Base-by-base conservation (phyloP, 805 yeast species). In the Saturnispora bothae region DNA sequence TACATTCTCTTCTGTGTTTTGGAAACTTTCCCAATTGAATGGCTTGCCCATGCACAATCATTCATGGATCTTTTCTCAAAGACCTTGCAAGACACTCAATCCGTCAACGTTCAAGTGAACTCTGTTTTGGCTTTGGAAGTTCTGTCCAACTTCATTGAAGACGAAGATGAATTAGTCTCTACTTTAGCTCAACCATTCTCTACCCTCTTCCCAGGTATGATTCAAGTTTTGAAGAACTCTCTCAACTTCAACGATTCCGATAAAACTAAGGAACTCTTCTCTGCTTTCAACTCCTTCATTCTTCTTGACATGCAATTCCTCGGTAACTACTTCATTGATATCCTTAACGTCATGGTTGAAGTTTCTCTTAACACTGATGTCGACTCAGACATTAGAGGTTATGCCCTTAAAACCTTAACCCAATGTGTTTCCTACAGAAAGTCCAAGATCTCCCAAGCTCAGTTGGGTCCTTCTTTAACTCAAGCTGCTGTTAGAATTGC, bases 391-490 rank as follows among this genome's bases (percentile, higher is more conserved):
- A 71, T 71, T 59, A 76, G 96, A 63, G 72, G 73, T 42, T 82
- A 78, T 55, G 89, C 94, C 28, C 68, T 92, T 51, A 88, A 81
- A 55, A 86, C 86, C 53, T 71, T 92, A 46, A 78, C 80, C 42
- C 76, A 89, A 37, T 78, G 82, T 43, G 78, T 82, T 30, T 69
- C 83, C 19, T 78, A 75, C 67, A 81, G 92, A 66, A 83, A 83
- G 60, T 71, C 82, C 41, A 86, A 83, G 66, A 69, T 92, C 46
- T 66, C 76, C 38, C 69, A 83, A 48, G 78, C 81, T 55, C 84
- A 84, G 62, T 65, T 88, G 47, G 98, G 96, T 43, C 88, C 85
- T 32, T 73, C 71, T 40, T 71, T 92, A 49, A 76, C 92, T 31
- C 59, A 73, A 45, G 70, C 81, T 44, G 89, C 92, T 41, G 65